Evolutionary conservation across 805 yeast species (phyloP).

Genomic region (Candida xiaguanensis): DNA sequence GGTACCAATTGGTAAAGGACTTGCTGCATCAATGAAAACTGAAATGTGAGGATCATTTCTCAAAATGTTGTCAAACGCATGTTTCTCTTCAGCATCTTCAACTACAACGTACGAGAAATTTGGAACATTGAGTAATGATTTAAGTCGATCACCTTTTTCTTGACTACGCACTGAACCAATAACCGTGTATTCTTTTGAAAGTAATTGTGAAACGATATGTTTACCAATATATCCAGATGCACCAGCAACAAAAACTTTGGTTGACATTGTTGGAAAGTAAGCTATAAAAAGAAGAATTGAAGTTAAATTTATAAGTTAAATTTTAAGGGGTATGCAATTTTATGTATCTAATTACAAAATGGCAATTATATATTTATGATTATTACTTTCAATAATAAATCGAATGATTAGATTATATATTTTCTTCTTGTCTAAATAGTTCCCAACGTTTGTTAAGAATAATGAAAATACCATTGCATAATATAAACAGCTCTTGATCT

Average conservation of each 20-base stretch:
- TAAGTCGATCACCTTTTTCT: slow-evolving; percentile 35
- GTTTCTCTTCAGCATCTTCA: slow-evolving; percentile 16
- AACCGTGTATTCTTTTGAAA: slow-evolving; percentile 40
- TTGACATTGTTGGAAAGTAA: slow-evolving; percentile 2
- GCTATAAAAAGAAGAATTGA: not conserved
- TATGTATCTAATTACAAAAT: not conserved
- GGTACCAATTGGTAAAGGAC: slow-evolving; percentile 36
- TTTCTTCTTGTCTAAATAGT: slow-evolving; percentile 57
- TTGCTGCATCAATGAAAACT: slow-evolving; percentile 26
- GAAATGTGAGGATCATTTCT: slow-evolving; percentile 20
- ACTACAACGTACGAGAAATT: slow-evolving; percentile 21
- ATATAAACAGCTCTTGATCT: slow-evolving; percentile 67
- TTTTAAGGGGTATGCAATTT: slow-evolving; percentile 6
- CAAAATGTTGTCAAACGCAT: slow-evolving; percentile 26
- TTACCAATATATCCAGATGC: slow-evolving; percentile 54
- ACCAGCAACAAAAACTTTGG: slow-evolving; percentile 44
- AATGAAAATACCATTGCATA: slow-evolving; percentile 85
- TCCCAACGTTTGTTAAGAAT: slow-evolving; percentile 90
- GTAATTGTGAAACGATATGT: slow-evolving; percentile 40
- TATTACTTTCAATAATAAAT: not conserved
- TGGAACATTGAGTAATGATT: slow-evolving; percentile 21
- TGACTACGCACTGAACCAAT: slow-evolving; percentile 47
- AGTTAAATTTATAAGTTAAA: not conserved
- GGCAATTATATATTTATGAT: not conserved
- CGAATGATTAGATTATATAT: slow-evolving; percentile 8